Evolutionary conservation across 179 eudicot genomes (phyloP).

Genomic region (Silene vulgaris): DNA sequence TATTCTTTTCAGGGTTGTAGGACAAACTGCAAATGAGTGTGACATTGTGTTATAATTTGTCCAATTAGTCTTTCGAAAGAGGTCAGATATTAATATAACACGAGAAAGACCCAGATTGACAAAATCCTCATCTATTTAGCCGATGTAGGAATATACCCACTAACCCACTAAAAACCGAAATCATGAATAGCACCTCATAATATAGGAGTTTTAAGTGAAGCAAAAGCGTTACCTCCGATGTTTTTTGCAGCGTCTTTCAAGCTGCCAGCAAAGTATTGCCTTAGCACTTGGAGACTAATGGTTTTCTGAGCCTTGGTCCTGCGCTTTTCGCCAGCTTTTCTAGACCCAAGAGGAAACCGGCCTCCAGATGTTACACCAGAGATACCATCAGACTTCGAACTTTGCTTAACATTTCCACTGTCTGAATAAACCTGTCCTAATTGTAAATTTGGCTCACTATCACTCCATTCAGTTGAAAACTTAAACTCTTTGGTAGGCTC

Average conservation of each 20-base stretch:
- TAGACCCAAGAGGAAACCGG: slow-evolving; percentile 27
- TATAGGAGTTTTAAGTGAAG: neutral
- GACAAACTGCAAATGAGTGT: slow-evolving; percentile 63
- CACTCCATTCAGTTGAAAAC: slow-evolving; percentile 38
- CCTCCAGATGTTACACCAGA: slow-evolving; percentile 38
- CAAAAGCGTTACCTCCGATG: slow-evolving; percentile 61
- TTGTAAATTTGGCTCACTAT: slow-evolving; percentile 27
- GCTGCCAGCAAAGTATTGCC: slow-evolving; percentile 88
- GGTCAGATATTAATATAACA: neutral
- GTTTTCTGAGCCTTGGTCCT: slow-evolving; percentile 67
- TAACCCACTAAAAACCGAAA: no score
- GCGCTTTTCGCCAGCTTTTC: slow-evolving; percentile 44
- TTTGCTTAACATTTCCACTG: slow-evolving; percentile 31
- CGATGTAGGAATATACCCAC: neutral
- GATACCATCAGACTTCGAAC: slow-evolving; percentile 35
- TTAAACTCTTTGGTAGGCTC: slow-evolving; percentile 46
- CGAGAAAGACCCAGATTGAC: neutral
- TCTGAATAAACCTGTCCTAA: slow-evolving; percentile 31
- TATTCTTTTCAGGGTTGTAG: slow-evolving; percentile 89
- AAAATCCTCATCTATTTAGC: neutral
- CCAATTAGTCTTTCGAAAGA: neutral
- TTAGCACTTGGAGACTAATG: slow-evolving; percentile 63
- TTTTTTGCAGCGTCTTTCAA: slow-evolving; percentile 89
- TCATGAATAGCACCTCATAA: neutral
- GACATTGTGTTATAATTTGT: slow-evolving; percentile 1